Percentiles rank a stretch among this genome's conserved stretches.
Conservation (phyloP, 2,329 filamentous ascomycete species). For the Cladosporium colombiae region DNA sequence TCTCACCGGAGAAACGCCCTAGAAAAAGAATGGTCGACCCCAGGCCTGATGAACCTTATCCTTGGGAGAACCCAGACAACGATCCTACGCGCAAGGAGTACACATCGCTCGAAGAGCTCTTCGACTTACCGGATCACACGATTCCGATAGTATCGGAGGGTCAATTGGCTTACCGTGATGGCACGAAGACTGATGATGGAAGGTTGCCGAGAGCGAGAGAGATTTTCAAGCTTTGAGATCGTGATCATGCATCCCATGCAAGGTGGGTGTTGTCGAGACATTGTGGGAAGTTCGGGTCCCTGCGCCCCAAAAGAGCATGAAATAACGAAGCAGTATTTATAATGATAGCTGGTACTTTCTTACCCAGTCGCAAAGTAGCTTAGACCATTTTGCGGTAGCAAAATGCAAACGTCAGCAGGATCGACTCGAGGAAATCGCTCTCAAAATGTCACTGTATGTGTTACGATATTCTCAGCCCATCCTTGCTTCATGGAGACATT, state of each 20-base stretch:
- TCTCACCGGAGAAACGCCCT: constrained; percentile 15
- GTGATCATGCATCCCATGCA: not conserved
- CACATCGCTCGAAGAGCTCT: constrained; percentile 27
- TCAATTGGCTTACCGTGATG: constrained; percentile 29
- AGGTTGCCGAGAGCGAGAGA: constrained; percentile 23
- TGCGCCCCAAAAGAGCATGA: not conserved
- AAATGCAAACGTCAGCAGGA: not conserved
- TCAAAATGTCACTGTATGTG: not conserved
- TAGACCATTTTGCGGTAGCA: not conserved
- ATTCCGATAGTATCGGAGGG: constrained; percentile 28
- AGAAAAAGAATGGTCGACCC: constrained; percentile 20
- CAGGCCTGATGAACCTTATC: constrained; percentile 24
- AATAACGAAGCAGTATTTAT: not conserved
- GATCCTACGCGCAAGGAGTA: constrained; percentile 15
- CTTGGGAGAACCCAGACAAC: constrained; percentile 12
- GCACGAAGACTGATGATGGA: constrained; percentile 22
- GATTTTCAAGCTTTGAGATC: constrained; percentile 21
- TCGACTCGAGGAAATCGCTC: not conserved
- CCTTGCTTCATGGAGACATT: not conserved
- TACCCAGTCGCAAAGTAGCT: not conserved
- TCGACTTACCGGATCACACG: constrained; percentile 25
- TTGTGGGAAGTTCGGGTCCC: not conserved
- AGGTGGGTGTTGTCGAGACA: not conserved
- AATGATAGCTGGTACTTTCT: not conserved
- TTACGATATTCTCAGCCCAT: not conserved